Evolutionary conservation across 2,329 filamentous ascomycete genomes (phyloP), one percentile per base, ranked within the genome.

Genomic region (Talaromyces atroroseus): DNA sequence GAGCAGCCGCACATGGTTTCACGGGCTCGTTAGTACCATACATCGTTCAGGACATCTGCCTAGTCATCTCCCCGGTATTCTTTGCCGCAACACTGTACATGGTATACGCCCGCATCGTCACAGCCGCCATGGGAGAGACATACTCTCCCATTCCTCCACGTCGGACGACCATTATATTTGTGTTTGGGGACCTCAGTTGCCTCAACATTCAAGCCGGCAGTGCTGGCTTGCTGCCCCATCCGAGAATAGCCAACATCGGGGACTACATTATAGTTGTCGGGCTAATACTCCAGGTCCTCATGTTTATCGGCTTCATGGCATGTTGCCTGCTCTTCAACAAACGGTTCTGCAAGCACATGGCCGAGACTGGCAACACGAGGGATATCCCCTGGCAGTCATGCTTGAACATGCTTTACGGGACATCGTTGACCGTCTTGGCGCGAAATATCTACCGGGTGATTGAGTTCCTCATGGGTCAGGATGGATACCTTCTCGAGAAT

Each of bases 51-150:
- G 54, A 42, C 11, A 52, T 52, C 45, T 56, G 51, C 40, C 54
- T 56, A 11, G 54, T 56, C 16, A 47, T 56, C 46, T 20, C 54
- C 12, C 54, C 54, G 6, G 47, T 56, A 21, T 44, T 44, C 23
- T 56, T 56, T 29, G 54, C 54, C 16, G 54, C 54, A 51, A 46
- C 54, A n/a, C 18, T 56, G 20, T 56, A 56, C 16, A 50, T 50
- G 40, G 44, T 50, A 42, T 56, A 56, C 34, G 16, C 48, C 11
- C 48, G 54, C 20, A 56, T 56, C 18, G 42, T 56, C 11, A 45
- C 38, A 45, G 26, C 54, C 5, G 34, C 48, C 8, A 20, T 52
- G 21, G 48, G 54, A 10, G 40, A 47, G 32, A 5, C 24, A 12
- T 45, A 47, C 16, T 56, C 54, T 10, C 49, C 49, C 23, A 36